Conservation (phyloP, 164 flowering plant species). For the Kingdonia uniflora region DNA sequence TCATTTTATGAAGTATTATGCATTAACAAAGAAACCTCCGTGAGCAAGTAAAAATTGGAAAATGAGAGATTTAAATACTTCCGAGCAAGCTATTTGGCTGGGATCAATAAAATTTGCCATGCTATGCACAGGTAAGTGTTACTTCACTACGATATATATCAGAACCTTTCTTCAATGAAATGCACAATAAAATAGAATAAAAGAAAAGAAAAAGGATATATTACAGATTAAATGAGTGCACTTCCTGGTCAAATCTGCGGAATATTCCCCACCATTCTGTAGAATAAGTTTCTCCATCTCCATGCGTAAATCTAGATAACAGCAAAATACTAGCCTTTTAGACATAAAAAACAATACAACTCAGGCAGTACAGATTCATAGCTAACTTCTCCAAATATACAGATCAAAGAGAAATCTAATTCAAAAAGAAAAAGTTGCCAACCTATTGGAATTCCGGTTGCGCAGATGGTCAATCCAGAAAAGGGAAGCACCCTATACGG, state of each 20-base stretch:
- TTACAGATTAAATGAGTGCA: constrained; percentile 88
- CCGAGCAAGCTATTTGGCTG: too few relatives aligned
- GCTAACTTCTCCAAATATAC: neutral
- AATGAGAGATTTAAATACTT: too few relatives aligned
- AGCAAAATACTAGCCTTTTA: constrained; percentile 13
- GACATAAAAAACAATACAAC: constrained; percentile 1
- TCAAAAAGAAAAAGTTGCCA: constrained; percentile 3
- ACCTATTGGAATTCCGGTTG: constrained; percentile 78
- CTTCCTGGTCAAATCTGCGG: constrained; percentile 70
- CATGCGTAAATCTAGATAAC: constrained; percentile 66
- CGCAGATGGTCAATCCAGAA: constrained; percentile 70
- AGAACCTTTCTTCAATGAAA: too few relatives aligned
- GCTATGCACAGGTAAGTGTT: too few relatives aligned
- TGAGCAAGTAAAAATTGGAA: too few relatives aligned
- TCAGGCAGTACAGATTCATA: constrained; percentile 8
- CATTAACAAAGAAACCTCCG: too few relatives aligned
- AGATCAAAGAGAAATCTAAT: neutral
- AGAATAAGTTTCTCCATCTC: constrained; percentile 54
- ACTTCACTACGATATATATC: too few relatives aligned
- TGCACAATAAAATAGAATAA: neutral
- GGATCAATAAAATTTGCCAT: too few relatives aligned
- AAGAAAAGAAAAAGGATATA: constrained; percentile 58
- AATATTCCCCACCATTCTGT: constrained; percentile 88
- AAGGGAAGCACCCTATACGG: constrained; percentile 76
- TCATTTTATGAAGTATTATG: too few relatives aligned